phyloP scores from a whole-genome alignment of 2,329 filamentous ascomycete species.

The Xylaria digitata region DNA sequence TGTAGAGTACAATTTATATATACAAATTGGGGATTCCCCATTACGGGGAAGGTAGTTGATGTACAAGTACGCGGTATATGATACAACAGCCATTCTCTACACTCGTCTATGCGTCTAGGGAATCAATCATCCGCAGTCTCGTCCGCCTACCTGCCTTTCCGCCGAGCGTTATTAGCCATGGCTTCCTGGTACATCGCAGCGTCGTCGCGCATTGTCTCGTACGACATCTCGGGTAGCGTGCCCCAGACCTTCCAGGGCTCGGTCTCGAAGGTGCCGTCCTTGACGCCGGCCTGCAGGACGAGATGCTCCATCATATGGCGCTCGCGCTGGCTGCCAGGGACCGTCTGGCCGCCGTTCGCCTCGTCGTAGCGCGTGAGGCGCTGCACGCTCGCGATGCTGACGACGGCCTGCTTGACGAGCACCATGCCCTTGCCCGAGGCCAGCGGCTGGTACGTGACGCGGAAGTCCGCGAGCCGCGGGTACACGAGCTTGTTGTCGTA shows the following conservation, averaged over 20 bases:
- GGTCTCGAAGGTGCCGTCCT: slow-evolving; percentile 59
- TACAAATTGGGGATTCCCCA: slow-evolving; percentile 11
- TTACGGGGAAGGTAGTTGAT: background rate
- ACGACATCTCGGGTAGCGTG: slow-evolving; percentile 65
- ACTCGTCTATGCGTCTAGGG: background rate
- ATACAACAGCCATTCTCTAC: slow-evolving; percentile 18
- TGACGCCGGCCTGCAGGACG: slow-evolving; percentile 65
- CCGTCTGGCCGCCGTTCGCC: slow-evolving; percentile 51
- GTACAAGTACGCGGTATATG: slow-evolving; percentile 23
- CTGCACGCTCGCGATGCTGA: slow-evolving; percentile 69
- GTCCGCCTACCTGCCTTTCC: background rate
- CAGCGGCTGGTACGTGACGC: slow-evolving; percentile 59
- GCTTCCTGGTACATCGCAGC: slow-evolving; percentile 19
- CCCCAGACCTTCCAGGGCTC: slow-evolving; percentile 74
- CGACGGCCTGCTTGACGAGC: slow-evolving; percentile 68
- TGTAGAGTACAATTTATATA: slow-evolving; percentile 31
- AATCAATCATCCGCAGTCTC: too few species aligned
- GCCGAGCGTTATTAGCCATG: slow-evolving; percentile 17
- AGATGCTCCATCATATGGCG: slow-evolving; percentile 72
- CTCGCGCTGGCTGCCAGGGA: slow-evolving; percentile 61
- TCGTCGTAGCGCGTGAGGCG: slow-evolving; percentile 57
- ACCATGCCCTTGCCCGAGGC: slow-evolving; percentile 49
- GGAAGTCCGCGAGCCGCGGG: slow-evolving; percentile 67
- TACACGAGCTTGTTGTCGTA: slow-evolving; percentile 58
- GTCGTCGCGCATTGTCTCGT: slow-evolving; percentile 54